A percentile compares a stretch with the other conserved stretches of the same genome.
These are phyloP conservation scores for Acacia concinna DNA, from an alignment of 331 rosid species.

Conservation along the genomic window DNA sequence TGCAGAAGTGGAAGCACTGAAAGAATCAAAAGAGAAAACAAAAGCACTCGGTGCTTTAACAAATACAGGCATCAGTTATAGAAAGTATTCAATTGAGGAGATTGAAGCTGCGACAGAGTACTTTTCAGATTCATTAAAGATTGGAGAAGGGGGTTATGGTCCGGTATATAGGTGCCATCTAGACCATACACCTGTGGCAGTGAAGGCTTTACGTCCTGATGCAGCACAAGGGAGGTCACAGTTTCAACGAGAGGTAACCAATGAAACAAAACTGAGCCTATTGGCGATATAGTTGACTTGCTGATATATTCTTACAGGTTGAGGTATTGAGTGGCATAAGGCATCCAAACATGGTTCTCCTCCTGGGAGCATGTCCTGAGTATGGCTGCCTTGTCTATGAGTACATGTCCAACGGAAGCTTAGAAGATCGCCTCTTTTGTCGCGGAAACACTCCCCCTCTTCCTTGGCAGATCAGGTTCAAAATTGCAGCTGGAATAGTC, in stretches of 20 bases:
- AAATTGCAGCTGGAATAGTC: slow-evolving; percentile 58
- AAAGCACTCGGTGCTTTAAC: background rate
- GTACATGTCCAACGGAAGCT: slow-evolving; percentile 74
- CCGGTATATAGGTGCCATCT: slow-evolving; percentile 75
- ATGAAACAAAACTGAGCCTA: background rate
- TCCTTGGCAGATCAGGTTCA: slow-evolving; percentile 61
- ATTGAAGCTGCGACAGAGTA: background rate
- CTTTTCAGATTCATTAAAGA: slow-evolving; percentile 57
- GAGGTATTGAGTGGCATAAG: slow-evolving; percentile 69
- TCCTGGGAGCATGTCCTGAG: slow-evolving; percentile 74
- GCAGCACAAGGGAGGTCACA: slow-evolving; percentile 88
- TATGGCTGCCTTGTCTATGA: slow-evolving; percentile 63
- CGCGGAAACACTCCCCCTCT: slow-evolving; percentile 44
- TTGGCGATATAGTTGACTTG: background rate
- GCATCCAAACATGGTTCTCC: slow-evolving; percentile 80
- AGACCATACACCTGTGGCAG: slow-evolving; percentile 81
- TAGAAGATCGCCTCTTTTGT: slow-evolving; percentile 46
- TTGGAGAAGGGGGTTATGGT: slow-evolving; percentile 95
- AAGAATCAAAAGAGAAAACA: background rate
- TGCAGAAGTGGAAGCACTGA: background rate
- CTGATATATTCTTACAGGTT: slow-evolving; percentile 35
- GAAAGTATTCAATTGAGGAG: background rate
- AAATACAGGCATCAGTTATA: background rate
- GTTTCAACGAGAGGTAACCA: slow-evolving; percentile 82
- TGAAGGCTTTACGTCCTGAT: slow-evolving; percentile 80